Base-by-base conservation (phyloP, 768 basidiomycete species). In the Trametes elegans region DNA sequence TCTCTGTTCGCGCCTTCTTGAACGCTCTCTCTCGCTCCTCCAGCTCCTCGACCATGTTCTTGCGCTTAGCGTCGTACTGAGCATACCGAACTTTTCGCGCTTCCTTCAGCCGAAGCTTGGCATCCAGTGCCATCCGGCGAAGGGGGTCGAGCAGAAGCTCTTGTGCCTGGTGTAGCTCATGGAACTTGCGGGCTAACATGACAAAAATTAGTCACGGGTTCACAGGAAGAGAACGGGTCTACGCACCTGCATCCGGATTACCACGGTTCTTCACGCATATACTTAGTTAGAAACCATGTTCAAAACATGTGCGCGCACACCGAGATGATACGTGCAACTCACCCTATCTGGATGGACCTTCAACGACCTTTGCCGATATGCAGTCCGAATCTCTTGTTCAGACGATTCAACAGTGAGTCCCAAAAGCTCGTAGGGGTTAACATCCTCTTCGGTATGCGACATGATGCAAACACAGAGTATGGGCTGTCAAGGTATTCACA, bases 341-440 rank as follows among this genome's bases (percentile, higher is more conserved):
- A 90, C 90, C 65, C 89, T 81, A 66, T 93, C 91, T 26, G 91
- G 91, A 71, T 93, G 91, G 31, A 92, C 88, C 73, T 90, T 92
- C 62, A 90, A 77, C 1, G 91, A 92, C 26, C 82, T 76, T 55
- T 88, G 78, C 35, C 90, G 79, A 62, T 92, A 93, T 0, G 90
- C 89, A 3, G 84, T 88, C 53, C 81, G 79, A 49, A 93, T 88
- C 59, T 91, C 90, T 46, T 82, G 79, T 55, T 92, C 89, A 27
- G 86, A 86, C 16, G 85, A 78, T 59, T 90, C 88, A 35, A 75
- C 62, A 6, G 74, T 73, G 27, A 92, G 60, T 3, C 75, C 79
- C 1, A 93, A 73, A 0, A 91, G 73, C 48, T 90, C 87, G 66
- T 93, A 93, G 0, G 91, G 82, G 62, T 87, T 84, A 24, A 74